These are phyloP conservation scores for Citeromyces hawaiiensis DNA, from an alignment of 1,139 yeast genomes.

Conservation along the genomic window DNA sequence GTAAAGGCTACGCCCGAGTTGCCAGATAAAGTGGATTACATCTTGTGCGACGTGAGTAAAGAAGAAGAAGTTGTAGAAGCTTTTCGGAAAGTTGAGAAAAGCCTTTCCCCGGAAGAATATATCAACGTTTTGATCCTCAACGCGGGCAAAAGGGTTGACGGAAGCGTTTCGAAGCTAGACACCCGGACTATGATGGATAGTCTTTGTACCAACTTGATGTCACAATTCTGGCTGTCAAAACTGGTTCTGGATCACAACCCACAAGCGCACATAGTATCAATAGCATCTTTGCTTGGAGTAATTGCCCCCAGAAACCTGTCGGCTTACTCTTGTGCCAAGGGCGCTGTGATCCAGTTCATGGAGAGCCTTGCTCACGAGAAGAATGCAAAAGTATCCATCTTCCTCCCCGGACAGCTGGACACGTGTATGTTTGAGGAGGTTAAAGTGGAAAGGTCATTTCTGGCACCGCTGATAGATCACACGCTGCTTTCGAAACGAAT, in stretches of 20 bases:
- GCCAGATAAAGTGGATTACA: constrained; percentile 5
- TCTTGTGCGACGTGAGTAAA: constrained; percentile 24
- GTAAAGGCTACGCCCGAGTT: too few relatives aligned
- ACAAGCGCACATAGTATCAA: constrained; percentile 40
- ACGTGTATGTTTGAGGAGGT: constrained; percentile 54
- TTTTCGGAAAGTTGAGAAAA: constrained; percentile 10
- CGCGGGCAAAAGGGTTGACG: constrained; percentile 55
- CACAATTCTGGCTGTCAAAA: constrained; percentile 40
- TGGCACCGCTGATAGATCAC: constrained; percentile 51
- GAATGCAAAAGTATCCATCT: constrained; percentile 19
- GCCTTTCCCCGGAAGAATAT: constrained; percentile 18
- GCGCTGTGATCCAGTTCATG: constrained; percentile 44
- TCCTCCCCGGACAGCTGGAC: constrained; percentile 60
- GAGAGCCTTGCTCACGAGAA: constrained; percentile 44
- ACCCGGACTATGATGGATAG: constrained; percentile 21
- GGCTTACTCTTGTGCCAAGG: constrained; percentile 53
- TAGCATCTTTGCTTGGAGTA: constrained; percentile 60
- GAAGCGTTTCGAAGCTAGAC: constrained; percentile 24
- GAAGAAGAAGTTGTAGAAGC: constrained; percentile 19
- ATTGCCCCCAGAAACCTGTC: constrained; percentile 61
- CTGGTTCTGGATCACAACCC: constrained; percentile 20
- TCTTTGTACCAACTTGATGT: constrained; percentile 40
- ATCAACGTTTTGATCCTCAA: constrained; percentile 54
- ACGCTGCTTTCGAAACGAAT: constrained; percentile 28
- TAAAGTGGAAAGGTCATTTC: constrained; percentile 34